These are phyloP conservation scores for Eragrostis tef DNA, from an alignment of 202 grass and related monocot species.

Conservation along the genomic window DNA sequence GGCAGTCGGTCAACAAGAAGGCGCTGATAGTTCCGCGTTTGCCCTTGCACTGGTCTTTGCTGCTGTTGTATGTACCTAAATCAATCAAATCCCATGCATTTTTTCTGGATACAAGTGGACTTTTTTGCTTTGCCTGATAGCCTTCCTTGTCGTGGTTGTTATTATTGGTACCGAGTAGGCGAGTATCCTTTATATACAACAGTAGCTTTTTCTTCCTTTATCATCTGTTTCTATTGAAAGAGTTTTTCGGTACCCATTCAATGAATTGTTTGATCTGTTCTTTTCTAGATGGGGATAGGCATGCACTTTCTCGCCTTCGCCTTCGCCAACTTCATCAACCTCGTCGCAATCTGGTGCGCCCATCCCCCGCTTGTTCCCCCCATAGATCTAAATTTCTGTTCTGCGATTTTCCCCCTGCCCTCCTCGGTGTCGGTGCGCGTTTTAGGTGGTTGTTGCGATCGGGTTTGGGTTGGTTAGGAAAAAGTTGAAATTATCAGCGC, in stretches of 20 bases:
- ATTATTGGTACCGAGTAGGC: not conserved
- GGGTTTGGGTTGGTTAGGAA: not conserved
- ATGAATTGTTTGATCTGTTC: constrained; percentile 7
- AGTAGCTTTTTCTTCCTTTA: no score
- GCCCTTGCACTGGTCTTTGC: constrained; percentile 83
- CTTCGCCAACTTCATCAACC: constrained; percentile 81
- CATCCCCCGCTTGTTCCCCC: not conserved
- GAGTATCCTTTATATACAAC: no score
- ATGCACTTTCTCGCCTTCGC: constrained; percentile 60
- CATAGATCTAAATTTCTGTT: constrained; percentile 38
- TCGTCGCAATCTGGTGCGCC: constrained; percentile 86
- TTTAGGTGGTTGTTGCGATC: constrained; percentile 42
- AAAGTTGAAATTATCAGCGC: no score
- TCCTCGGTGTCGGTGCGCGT: constrained; percentile 34
- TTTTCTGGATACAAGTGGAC: constrained; percentile 40
- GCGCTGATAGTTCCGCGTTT: constrained; percentile 68
- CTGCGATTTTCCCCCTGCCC: constrained; percentile 13
- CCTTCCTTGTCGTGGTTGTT: constrained; percentile 25
- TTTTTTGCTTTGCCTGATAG: not conserved
- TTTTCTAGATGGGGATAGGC: constrained; percentile 2
- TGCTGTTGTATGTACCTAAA: constrained; percentile 70
- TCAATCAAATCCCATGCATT: constrained; percentile 34
- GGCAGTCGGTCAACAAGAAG: constrained; percentile 84
- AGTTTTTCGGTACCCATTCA: constrained; percentile 18
- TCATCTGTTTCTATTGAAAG: constrained; percentile 13